Evolutionary conservation across 495 filamentous ascomycete species (phyloP).

Genomic region (Penicillium paradoxum): DNA sequence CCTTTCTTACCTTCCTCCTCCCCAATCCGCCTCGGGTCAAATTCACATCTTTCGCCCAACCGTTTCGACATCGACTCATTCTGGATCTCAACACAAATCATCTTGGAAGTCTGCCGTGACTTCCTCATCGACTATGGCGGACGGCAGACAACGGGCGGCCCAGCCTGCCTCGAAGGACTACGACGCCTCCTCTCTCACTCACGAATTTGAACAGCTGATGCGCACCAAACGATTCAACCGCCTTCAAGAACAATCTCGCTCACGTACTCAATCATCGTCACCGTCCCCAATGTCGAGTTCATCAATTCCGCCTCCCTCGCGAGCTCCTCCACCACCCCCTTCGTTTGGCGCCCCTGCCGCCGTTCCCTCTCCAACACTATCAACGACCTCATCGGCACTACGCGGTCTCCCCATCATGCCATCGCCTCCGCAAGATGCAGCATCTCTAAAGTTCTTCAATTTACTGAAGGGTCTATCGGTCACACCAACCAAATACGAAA

Average conservation of each 20-base stretch:
- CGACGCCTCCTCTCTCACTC: constrained; percentile 47
- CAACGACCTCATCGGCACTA: constrained; percentile 46
- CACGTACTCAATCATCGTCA: constrained; percentile 49
- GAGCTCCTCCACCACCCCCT: constrained; percentile 35
- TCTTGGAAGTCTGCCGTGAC: constrained; percentile 22
- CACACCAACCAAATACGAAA: constrained; percentile 91
- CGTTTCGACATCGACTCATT: constrained; percentile 7
- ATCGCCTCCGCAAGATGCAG: constrained; percentile 66
- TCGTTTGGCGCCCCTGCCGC: constrained; percentile 33
- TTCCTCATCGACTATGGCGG: constrained; percentile 35
- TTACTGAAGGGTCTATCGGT: constrained; percentile 73
- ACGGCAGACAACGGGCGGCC: constrained; percentile 33
- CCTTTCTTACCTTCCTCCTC: constrained; percentile 4
- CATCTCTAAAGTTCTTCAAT: constrained; percentile 78
- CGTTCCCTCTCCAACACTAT: constrained; percentile 41
- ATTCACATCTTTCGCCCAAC: constrained; percentile 15
- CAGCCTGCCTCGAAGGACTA: constrained; percentile 31
- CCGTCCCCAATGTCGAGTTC: constrained; percentile 31
- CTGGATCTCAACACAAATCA: constrained; percentile 16
- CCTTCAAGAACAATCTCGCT: constrained; percentile 55
- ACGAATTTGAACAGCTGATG: constrained; percentile 72
- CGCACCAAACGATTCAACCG: constrained; percentile 74
- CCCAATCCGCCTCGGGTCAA: constrained; percentile 6
- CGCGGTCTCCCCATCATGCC: constrained; percentile 78
- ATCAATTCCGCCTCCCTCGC: constrained; percentile 39